Evolutionary conservation across 805 yeast genomes (phyloP), one percentile per base, ranked within the genome.

Genomic region (Cyberlindnera maritima): DNA sequence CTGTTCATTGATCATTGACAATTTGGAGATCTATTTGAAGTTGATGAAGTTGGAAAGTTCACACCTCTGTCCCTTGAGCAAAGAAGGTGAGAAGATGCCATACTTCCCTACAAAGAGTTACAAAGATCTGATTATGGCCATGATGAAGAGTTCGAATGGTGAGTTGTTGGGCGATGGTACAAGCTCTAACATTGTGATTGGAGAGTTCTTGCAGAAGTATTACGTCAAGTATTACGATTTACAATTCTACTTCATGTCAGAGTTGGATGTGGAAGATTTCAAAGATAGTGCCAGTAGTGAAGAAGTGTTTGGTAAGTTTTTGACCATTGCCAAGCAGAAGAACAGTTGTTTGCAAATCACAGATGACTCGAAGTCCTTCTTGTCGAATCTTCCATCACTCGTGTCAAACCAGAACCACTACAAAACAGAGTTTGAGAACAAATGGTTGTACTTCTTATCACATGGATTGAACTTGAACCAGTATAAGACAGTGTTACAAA

Each of bases 211-310:
- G 25, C 80, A 74, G 19, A 69, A 68, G 23, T 81, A 77, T 50
- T 83, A 83, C 58, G 58, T 59, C 26, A 72, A 73, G 55, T 79
- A 76, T 63, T 87, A 87, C 71, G 99, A 92, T 62, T 66, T 92
- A 47, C 88, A 90, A 56, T 88, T 72, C 60, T 86, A 83, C 59
- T 83, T 88, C 54, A 80, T 84, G 59, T 68, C 73, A 33, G 81
- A 76, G 54, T 62, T 81, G 19, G 55, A 54, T n/a, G 46, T 54
- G 21, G 57, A 66, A 7, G 51, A 59, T 9, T 40, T 57, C 14
- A 33, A 36, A 8, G 54, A 48, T 4, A 5, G 31, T 6, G 50
- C n/a, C n/a, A n/a, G 33, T 23, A 40, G 48, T 26, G 53, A 56
- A 47, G 15, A 17, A 1, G 20, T 63, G 4, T 61, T 66, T 44